Base-by-base conservation (phyloP, 192 early-diverging fungal genomes). In the Mortierella antarctica region DNA sequence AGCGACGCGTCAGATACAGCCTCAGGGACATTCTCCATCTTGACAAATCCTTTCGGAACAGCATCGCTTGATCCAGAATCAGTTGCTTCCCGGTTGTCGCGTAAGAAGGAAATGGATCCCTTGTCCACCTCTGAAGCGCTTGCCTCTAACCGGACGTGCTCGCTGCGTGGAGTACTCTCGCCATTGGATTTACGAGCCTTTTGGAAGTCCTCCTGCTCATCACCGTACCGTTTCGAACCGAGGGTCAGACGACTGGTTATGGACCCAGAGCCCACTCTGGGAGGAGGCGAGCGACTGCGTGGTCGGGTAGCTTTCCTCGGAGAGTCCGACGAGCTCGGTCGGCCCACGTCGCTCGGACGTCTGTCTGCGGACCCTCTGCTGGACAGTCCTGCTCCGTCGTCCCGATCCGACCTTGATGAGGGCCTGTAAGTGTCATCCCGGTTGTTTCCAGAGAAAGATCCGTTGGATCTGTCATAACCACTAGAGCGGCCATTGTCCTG, bases 1-100 rank as follows among this genome's bases (percentile, higher is more conserved):
- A 80, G 66, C 11, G 70, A 65, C 5, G 50, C 59, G 14, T 80
- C 77, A 7, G 77, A 72, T 21, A 71, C 6, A 1, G 64, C 49
- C 7, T 68, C 70, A 10, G 77, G 77, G 4, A 80, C 50, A 11
- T 80, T 80, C 12, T 80, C 77, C 59, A 80, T 53, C 14, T 62
- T 70, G 21, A 80, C 77, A 65, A 71, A 71, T 17, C 77, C 77
- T 13, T 48, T 62, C 0, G 77, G 65, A 6, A 46, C 59, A 4
- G 54, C 21, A 57, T 53, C 51, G 15, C 12, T 18, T 14, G 20
- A 17, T 41, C 55, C 47, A 47, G 64, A 4, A 21, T 64, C 15
- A 15, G 53, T 20, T 61, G 65, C 17, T n/a, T 47, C 73, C 41
- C 52, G 57, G 14, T 54, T 65, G n/a, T 62, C 64, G 6, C 77